phyloP scores from a whole-genome alignment of 148 eudicot genomes.

The Amaranthus palmeri region DNA sequence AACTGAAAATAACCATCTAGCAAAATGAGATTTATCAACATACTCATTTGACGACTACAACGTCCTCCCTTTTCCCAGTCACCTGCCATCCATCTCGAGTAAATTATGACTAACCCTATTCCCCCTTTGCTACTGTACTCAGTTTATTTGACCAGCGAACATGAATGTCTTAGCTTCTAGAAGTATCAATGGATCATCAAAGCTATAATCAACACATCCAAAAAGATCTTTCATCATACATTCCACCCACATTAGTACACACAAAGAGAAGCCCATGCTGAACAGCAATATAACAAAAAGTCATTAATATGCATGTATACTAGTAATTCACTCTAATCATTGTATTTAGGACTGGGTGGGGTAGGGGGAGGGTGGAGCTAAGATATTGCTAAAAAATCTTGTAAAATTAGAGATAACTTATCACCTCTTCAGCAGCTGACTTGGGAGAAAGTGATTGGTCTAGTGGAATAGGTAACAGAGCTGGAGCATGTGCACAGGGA shows the following conservation, averaged over 20 bases:
- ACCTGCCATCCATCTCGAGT: too few relatives aligned
- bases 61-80: too few relatives aligned
- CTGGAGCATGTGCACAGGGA: constrained; percentile 99
- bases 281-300: background rate
- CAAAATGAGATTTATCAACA: too few relatives aligned
- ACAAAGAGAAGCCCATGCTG: background rate
- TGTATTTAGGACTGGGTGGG: background rate
- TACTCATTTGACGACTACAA: too few relatives aligned
- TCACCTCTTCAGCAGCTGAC: constrained; percentile 97
- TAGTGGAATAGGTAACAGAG: constrained; percentile 56
- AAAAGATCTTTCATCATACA: background rate
- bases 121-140: too few relatives aligned
- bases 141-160: too few relatives aligned
- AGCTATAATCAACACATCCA: too few relatives aligned
- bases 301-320: background rate
- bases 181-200: too few relatives aligned
- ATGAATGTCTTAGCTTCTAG: too few relatives aligned
- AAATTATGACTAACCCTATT: too few relatives aligned
- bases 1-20: too few relatives aligned
- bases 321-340: background rate
- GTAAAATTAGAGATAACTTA: constrained; percentile 1
- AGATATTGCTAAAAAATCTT: constrained; percentile 5
- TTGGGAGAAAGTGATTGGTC: constrained; percentile 61
- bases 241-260: background rate
- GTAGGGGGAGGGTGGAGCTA: background rate